Conservation (phyloP, 495 filamentous ascomycete genomes). For the Podospora comata region DNA sequence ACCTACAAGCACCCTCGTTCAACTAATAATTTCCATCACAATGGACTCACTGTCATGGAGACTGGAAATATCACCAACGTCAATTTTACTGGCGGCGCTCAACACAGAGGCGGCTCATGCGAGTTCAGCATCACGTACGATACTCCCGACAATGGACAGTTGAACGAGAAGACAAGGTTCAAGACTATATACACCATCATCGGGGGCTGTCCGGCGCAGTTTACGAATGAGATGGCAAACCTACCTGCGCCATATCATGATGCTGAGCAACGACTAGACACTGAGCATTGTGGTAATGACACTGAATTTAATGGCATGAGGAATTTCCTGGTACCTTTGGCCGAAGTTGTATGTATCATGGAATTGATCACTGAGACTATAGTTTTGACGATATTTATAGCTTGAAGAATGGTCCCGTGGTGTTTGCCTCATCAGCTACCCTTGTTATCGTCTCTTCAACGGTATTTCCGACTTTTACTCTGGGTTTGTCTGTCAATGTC, state of each 20-base stretch:
- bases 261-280: constrained; percentile 9
- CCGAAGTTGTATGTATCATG: constrained; percentile 22
- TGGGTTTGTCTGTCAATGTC: background rate
- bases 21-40: constrained; percentile 33
- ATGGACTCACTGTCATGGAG: constrained; percentile 37
- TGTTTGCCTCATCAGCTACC: constrained; percentile 36
- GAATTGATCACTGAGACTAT: background rate
- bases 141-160: constrained; percentile 40
- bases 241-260: constrained; percentile 28
- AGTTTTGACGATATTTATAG: constrained; percentile 1
- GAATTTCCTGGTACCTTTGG: constrained; percentile 25
- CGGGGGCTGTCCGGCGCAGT: constrained; percentile 58
- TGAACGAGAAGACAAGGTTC: constrained; percentile 43
- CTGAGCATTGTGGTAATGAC: constrained; percentile 26
- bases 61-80: constrained; percentile 48
- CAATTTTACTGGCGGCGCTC: constrained; percentile 53
- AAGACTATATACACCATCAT: constrained; percentile 71
- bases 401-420: constrained; percentile 31
- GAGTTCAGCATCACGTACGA: constrained; percentile 75
- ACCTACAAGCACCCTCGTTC: constrained; percentile 73
- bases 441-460: background rate
- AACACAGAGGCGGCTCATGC: constrained; percentile 76
- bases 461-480: background rate
- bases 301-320: constrained; percentile 26
- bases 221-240: constrained; percentile 37